Evolutionary conservation across 139 green algal genomes (phyloP).

Genomic region (Coelastrella sp.): DNA sequence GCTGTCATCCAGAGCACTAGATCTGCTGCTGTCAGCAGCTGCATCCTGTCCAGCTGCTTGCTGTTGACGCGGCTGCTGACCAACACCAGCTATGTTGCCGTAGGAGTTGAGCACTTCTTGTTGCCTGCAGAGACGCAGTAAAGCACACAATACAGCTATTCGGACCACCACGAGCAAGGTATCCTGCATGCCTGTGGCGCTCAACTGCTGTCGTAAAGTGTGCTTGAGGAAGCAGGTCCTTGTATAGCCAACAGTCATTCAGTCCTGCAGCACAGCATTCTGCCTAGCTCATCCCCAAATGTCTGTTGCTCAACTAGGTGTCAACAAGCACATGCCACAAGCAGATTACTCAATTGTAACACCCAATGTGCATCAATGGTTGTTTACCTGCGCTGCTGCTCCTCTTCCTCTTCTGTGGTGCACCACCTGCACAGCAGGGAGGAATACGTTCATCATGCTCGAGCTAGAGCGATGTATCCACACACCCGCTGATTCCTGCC

Average conservation of each 20-base stretch:
- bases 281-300: no score
- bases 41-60: background rate
- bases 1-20: slow-evolving; percentile 35
- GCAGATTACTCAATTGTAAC: background rate
- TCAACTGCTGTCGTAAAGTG: background rate
- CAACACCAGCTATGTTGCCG: background rate
- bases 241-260: no score
- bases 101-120: slow-evolving; percentile 8
- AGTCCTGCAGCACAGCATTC: no score
- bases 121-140: background rate
- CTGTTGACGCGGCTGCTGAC: background rate
- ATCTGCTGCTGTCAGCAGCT: background rate
- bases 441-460: no score
- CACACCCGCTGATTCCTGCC: no score
- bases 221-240: no score
- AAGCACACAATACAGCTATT: background rate
- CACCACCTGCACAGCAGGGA: slow-evolving; percentile 4
- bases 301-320: no score
- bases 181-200: background rate
- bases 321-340: background rate
- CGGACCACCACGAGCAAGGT: background rate
- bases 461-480: no score
- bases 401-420: slow-evolving; percentile 27
- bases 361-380: background rate
- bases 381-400: slow-evolving; percentile 3